Percentiles rank a stretch among this genome's conserved stretches.
Conservation (phyloP, 202 grass and related monocot species). For the Cymbopogon flexuosus region DNA sequence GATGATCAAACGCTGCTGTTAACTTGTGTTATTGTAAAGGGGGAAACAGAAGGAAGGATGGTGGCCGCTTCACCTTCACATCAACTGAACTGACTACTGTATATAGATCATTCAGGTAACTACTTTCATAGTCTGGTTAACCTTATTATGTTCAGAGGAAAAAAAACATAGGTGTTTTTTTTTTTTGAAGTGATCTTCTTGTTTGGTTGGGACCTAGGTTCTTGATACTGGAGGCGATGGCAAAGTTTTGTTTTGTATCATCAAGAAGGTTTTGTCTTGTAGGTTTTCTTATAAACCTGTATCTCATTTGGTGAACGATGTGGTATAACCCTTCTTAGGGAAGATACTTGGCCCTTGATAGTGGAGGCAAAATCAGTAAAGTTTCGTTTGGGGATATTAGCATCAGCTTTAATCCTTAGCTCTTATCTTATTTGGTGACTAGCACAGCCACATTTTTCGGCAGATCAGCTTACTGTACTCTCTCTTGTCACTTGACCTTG, state of each 20-base stretch:
- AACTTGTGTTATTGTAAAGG: background rate
- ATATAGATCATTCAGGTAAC: conserved; percentile 39
- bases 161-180: background rate
- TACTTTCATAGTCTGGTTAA: background rate
- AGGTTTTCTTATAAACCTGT: background rate
- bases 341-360: background rate
- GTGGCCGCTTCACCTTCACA: background rate
- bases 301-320: background rate
- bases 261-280: conserved; percentile 10
- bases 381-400: background rate
- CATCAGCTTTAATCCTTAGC: background rate
- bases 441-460: background rate
- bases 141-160: background rate
- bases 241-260: background rate
- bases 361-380: background rate
- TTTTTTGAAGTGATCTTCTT: conserved; percentile 10
- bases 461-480: conserved; percentile 20
- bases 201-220: conserved; percentile 22
- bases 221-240: background rate
- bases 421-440: background rate
- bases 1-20: conserved; percentile 30
- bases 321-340: background rate
- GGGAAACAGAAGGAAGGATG: background rate
- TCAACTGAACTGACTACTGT: conserved; percentile 9
- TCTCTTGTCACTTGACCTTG: background rate